A percentile compares a stretch with the other conserved stretches of the same genome.
These are phyloP conservation scores for Cladosporium sphaerospermum DNA, from an alignment of 2,329 filamentous ascomycete species.

Conservation along the genomic window DNA sequence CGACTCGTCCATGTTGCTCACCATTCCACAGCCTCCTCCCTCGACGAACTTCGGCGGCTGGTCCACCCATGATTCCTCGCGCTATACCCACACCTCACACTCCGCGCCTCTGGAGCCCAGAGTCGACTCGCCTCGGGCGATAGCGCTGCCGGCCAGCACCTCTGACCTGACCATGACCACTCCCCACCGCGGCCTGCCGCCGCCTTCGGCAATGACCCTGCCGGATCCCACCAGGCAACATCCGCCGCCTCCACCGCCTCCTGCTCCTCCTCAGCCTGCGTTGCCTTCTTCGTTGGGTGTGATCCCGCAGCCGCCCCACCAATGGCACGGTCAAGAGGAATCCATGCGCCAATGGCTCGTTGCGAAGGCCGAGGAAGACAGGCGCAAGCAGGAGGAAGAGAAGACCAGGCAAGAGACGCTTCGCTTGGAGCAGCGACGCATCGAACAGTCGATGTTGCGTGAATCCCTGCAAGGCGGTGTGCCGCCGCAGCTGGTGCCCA, in stretches of 20 bases:
- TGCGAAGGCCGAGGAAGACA: slow-evolving; percentile 47
- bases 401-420: slow-evolving; percentile 46
- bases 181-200: slow-evolving; percentile 48
- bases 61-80: slow-evolving; percentile 44
- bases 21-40: slow-evolving; percentile 40
- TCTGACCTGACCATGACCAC: slow-evolving; percentile 40
- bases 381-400: slow-evolving; percentile 49
- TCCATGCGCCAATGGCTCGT: slow-evolving; percentile 47
- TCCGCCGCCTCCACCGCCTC: slow-evolving; percentile 15
- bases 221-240: slow-evolving; percentile 41
- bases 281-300: slow-evolving; percentile 30
- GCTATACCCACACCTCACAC: slow-evolving; percentile 32
- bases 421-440: slow-evolving; percentile 45
- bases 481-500: slow-evolving; percentile 46
- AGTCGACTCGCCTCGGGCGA: slow-evolving; percentile 32
- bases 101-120: slow-evolving; percentile 21
- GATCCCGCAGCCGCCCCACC: slow-evolving; percentile 34
- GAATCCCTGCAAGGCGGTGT: slow-evolving; percentile 48
- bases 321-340: slow-evolving; percentile 46
- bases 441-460: slow-evolving; percentile 48
- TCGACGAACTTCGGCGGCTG: slow-evolving; percentile 44
- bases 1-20: slow-evolving; percentile 41
- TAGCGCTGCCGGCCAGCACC: slow-evolving; percentile 37
- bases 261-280: slow-evolving; percentile 26
- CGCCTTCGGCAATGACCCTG: slow-evolving; percentile 47